phyloP scores from a whole-genome alignment of 306 rosid species.

The Geum urbanum region DNA sequence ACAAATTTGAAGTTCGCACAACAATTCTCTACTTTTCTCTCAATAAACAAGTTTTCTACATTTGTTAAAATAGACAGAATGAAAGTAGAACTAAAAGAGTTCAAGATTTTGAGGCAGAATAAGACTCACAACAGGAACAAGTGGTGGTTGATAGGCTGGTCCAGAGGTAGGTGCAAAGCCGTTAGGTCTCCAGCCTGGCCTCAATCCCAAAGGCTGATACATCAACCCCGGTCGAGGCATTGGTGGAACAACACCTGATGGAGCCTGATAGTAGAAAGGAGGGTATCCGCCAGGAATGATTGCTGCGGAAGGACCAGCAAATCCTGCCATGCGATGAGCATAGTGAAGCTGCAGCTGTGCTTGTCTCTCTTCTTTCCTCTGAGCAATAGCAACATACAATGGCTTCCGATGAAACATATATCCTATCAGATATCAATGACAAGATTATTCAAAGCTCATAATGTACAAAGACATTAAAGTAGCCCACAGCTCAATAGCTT shows the following conservation, averaged over 20 bases:
- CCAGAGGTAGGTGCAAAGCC: conserved; percentile 52
- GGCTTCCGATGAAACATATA: conserved; percentile 79
- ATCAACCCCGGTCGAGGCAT: conserved; percentile 50
- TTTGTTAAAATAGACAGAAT: neutral
- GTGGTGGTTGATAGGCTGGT: conserved; percentile 55
- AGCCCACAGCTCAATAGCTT: neutral
- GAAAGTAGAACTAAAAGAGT: neutral
- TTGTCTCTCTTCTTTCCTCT: conserved; percentile 82
- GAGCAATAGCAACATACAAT: conserved; percentile 78
- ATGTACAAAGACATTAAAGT: neutral
- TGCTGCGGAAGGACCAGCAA: conserved; percentile 52
- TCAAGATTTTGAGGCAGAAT: conserved; percentile 8
- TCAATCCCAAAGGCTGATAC: conserved; percentile 58
- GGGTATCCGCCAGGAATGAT: conserved; percentile 66
- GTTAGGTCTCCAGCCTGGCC: conserved; percentile 68
- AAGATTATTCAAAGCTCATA: neutral
- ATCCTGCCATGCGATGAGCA: conserved; percentile 54
- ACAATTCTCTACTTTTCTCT: neutral
- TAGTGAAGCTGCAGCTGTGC: conserved; percentile 60
- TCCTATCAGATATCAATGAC: conserved; percentile 40
- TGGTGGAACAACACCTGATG: conserved; percentile 51
- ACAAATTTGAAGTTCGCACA: conserved; percentile 11
- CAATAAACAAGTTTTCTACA: too few relatives aligned
- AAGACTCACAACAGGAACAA: conserved; percentile 48
- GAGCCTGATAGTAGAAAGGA: conserved; percentile 61